Evolutionary conservation across 208 protist species (phyloP).

Genomic region (Wallacemonas rigidus): DNA sequence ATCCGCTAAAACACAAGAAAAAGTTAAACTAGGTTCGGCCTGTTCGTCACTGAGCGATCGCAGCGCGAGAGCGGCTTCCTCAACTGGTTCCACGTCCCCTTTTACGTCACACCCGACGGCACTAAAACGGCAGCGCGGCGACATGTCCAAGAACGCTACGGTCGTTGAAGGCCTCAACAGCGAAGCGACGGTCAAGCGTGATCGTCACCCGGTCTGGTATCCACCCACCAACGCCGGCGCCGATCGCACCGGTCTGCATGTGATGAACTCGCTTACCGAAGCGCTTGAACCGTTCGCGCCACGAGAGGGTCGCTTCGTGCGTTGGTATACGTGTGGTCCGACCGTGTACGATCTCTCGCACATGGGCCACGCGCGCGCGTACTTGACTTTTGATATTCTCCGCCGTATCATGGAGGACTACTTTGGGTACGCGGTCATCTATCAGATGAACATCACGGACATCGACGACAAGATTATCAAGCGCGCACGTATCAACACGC

Average conservation of each 20-base stretch:
- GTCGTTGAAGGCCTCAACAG: slow-evolving; percentile 43
- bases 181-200: slow-evolving; percentile 44
- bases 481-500: slow-evolving; percentile 87
- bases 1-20: no score
- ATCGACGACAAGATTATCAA: slow-evolving; percentile 99
- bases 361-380: slow-evolving; percentile 98
- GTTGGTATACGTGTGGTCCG: slow-evolving; percentile 98
- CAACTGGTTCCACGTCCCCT: not conserved
- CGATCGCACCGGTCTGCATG: slow-evolving; percentile 40
- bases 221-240: slow-evolving; percentile 30
- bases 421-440: slow-evolving; percentile 93
- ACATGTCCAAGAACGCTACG: not conserved
- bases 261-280: slow-evolving; percentile 90
- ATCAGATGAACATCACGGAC: slow-evolving; percentile 99
- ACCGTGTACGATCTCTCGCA: slow-evolving; percentile 98
- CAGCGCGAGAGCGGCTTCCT: not conserved
- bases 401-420: slow-evolving; percentile 97
- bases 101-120: not conserved
- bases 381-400: slow-evolving; percentile 98
- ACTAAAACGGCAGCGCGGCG: not conserved
- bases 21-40: no score
- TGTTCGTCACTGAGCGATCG: no score
- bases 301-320: slow-evolving; percentile 60
- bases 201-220: slow-evolving; percentile 81
- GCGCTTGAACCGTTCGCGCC: slow-evolving; percentile 73